Evolutionary conservation across 1,284 basidiomycete species (phyloP), one percentile per base, ranked within the genome.

Genomic region (Sporisorium scitamineum): DNA sequence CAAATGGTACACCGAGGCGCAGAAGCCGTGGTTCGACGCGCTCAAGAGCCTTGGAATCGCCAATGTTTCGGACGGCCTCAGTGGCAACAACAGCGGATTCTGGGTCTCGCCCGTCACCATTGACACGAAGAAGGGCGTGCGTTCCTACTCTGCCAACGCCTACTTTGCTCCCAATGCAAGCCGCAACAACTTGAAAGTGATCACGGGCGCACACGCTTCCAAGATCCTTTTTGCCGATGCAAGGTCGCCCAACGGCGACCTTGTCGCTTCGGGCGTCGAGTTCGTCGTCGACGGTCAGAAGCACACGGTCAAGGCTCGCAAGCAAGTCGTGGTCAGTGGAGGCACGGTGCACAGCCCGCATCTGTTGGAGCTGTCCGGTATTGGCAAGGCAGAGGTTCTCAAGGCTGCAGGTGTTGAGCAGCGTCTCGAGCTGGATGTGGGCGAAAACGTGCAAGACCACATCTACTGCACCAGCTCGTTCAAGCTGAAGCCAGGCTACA

Each of bases 391-490:
- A 2, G 63, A 61, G 5, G 55, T 80, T 2, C 70, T 81, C 58
- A 59, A 70, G 31, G 53, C 64, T 9, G 69, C 69, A 3, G 77
- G 74, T 8, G 55, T 80, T 34, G 27, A 70, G 34, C 65, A 69
- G 48, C 55, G 54, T 6, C n/a, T 80, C 34, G 76, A 76, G 58
- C 62, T 87, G 13, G 85, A 85, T 3, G 88, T 89, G 5, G 89
- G 89, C 10, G 86, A 86, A 63, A 89, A 90, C 70, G 81, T 88
- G 0, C 88, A 89, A 60, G 89, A 89, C 51, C 89, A 89, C 66
- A 72, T 80, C 32, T 80, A 75, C 72, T 54, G 88, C 89, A 66
- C 69, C n/a, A 61, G 54, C 58, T 65, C 72, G 37, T 81, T 70
- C 75, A 80, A 80, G 58, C 68, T 81, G 32, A 75, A 77, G 32